A percentile compares a stretch with the other conserved stretches of the same genome.
Evolutionary conservation across 192 early-diverging fungal species (phyloP).

Genomic region (Dissophora ornata): DNA sequence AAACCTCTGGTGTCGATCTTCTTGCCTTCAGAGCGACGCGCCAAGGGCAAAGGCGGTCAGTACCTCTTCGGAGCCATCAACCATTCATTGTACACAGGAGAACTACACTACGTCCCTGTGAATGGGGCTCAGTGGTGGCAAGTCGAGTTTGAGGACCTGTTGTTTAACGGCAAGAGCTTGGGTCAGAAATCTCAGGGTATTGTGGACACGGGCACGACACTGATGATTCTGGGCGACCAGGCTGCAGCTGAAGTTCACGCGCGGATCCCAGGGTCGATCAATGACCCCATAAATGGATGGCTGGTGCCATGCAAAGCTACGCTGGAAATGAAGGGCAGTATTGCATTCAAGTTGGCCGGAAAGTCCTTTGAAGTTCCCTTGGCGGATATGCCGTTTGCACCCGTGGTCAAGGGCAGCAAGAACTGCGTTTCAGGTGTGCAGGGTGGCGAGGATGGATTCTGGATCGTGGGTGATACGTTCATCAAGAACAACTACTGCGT

Average conservation of each 20-base stretch:
- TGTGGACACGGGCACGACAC: constrained; percentile 71
- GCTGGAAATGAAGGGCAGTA: not conserved
- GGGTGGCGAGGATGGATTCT: constrained; percentile 18
- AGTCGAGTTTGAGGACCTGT: constrained; percentile 43
- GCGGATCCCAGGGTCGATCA: not conserved
- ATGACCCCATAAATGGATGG: not conserved
- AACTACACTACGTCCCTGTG: constrained; percentile 63
- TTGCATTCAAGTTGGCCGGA: not conserved
- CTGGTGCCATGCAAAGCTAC: not conserved
- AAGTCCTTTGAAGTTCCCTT: not conserved
- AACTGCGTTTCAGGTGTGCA: constrained; percentile 18
- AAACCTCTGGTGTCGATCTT: no score
- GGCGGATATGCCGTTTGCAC: constrained; percentile 25
- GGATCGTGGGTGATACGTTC: constrained; percentile 70
- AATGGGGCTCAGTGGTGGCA: constrained; percentile 60
- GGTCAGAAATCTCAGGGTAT: constrained; percentile 44
- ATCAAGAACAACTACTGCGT: constrained; percentile 69
- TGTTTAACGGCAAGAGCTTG: constrained; percentile 33
- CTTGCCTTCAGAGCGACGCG: no score
- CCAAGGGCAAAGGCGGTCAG: constrained; percentile 28
- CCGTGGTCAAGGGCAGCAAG: not conserved
- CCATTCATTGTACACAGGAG: constrained; percentile 52
- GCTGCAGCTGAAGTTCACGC: constrained; percentile 59
- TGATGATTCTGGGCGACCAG: constrained; percentile 60
- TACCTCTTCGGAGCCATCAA: constrained; percentile 64